Conservation (phyloP, 371 early-diverging fungal genomes). For the Rhizopus sp. region DNA sequence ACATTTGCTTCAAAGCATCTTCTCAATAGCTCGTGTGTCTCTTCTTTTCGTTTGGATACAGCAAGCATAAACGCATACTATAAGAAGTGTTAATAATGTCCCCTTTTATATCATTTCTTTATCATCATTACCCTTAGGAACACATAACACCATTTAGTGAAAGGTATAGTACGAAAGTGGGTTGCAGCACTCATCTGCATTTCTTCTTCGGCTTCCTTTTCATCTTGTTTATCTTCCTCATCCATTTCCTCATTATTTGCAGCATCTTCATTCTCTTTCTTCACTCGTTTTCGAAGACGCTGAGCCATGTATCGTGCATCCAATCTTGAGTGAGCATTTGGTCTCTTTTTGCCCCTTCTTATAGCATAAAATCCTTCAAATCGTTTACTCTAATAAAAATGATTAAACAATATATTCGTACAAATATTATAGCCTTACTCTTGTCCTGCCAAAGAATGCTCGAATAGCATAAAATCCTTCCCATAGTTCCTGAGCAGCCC, state of each 20-base stretch:
- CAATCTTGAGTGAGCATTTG: not conserved
- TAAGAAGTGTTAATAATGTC: not conserved
- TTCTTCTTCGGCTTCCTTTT: constrained; percentile 33
- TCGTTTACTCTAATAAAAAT: constrained; percentile 13
- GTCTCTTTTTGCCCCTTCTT: constrained; percentile 13
- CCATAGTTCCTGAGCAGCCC: constrained; percentile 49
- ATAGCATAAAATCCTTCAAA: constrained; percentile 38
- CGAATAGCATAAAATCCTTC: constrained; percentile 51
- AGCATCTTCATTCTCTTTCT: constrained; percentile 10
- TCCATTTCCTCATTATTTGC: constrained; percentile 23
- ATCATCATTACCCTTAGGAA: constrained; percentile 56
- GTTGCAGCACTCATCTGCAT: constrained; percentile 17
- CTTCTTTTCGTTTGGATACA: constrained; percentile 56
- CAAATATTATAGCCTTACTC: constrained; percentile 29
- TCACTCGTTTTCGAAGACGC: constrained; percentile 31
- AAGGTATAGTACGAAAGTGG: constrained; percentile 57
- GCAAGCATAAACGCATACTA: constrained; percentile 68
- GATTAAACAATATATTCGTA: not conserved
- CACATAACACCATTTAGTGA: constrained; percentile 65
- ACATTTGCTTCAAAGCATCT: constrained; percentile 64
- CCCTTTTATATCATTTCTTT: not conserved
- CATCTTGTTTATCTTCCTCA: constrained; percentile 29
- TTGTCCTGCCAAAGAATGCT: constrained; percentile 59
- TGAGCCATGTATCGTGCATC: constrained; percentile 41
- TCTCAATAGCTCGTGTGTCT: constrained; percentile 66